Evolutionary conservation across 78 protist species (phyloP), one percentile per base, ranked within the genome.

Genomic region (slime mould (Dictyostelium discoideum)): DNA sequence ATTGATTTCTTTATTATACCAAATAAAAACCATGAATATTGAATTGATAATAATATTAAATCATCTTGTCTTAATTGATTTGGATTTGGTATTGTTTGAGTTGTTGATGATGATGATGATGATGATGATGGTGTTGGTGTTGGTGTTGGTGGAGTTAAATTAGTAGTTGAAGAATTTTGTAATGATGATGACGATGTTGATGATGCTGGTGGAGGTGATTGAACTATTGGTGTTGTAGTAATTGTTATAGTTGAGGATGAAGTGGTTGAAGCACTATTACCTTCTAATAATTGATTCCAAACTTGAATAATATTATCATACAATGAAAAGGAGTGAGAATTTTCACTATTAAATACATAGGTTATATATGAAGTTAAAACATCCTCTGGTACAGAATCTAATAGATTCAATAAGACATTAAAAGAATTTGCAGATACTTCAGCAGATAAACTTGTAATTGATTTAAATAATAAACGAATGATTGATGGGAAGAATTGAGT

Each of bases 1-100:
- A 94, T 94, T 48, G 94, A 87, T 82, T 94, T 94, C 24, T 39
- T n/a, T 18, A 88, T 87, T 8, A 94, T 40, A 16, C 81, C 89
- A 60, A 94, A 87, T 29, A 94, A 26, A 88, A 94, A 87, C 97
- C 97, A 94, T 7, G 97, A 77, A 76, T 87, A 88, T 22, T 94
- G 93, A 5, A 93, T 24, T 46, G 90, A 84, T 5, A 89, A 48
- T 3, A 46, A 13, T 3, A 73, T 40, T 48, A 54, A 37, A 37
- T 50, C 74, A 78, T 16, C 48, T 10, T 1, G 18, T 26, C 18
- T 69, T 69, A 69, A 69, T 69, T 26, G 29, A 26, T 69, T 69
- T 69, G 77, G 77, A 26, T 69, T 69, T 69, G 77, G 77, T 69
- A 69, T 26, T 11, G 77, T 69, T 69, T 22, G 42, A 16, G 29